Base-by-base conservation (phyloP, 257 asterid species). In the Ligustrum vulgare region DNA sequence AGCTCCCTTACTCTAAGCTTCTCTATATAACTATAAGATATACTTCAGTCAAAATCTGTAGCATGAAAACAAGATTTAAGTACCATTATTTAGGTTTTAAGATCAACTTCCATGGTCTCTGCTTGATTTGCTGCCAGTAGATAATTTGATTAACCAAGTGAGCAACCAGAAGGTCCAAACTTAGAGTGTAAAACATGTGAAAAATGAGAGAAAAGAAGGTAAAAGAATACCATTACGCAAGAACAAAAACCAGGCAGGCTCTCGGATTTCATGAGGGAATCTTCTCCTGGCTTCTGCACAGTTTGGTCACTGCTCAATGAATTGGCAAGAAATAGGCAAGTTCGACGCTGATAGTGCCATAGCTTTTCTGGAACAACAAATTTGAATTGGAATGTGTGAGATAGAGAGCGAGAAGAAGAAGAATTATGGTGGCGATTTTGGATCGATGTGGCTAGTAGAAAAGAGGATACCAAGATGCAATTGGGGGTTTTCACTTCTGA, bases 191-290 rank as follows among this genome's bases (percentile, higher is more conserved):
- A 47, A 79, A 72, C 76, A 79, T 75, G 34, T 6, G 67, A 79
- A 60, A 63, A 73, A 35, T 45, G 8, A 25, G 28, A 33, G 20
- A 45, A 28, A 13, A 37, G 32, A 12, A 58, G 8, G 6, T 6
- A 63, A 32, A 60, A 39, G 22, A 49, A 66, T 93, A 95, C 99
- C 99, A 93, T 82, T 4, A 95, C 92, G 72, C 97, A 91, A 47
- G 98, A 95, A 90, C 99, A 93, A 83, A 95, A 95, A 70, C 99
- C 98, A 20, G 97, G 97, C 25, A 97, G 84, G 72, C 86, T 84
- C 82, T 91, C 99, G 18, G 87, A 93, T 72, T 91, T 89, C 65
- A 89, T 90, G 47, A 95, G 94, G 41, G 97, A 86, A 51, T 80
- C 85, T 76, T 90, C 98, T 65, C 98, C 99, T 1, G 97, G 97